Conservation (phyloP, 2,329 filamentous ascomycete genomes). For the Ophiostoma sp. region DNA sequence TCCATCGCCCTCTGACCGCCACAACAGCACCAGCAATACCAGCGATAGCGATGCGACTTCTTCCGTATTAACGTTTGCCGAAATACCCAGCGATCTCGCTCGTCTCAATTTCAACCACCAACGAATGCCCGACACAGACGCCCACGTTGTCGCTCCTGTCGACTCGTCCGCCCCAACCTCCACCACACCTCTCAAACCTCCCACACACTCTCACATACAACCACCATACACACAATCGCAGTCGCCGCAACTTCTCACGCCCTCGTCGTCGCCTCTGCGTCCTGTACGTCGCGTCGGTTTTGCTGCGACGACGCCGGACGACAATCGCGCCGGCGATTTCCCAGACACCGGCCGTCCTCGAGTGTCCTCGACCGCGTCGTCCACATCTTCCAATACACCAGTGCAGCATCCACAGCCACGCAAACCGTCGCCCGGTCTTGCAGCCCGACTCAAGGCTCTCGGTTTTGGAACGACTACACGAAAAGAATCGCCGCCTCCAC, state of each 20-base stretch:
- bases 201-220: conserved; percentile 20
- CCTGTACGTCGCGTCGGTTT: conserved; percentile 28
- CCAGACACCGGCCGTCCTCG: conserved; percentile 6
- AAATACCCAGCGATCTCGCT: conserved; percentile 44
- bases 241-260: conserved; percentile 14
- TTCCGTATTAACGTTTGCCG: conserved; percentile 42
- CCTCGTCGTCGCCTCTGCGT: conserved; percentile 26
- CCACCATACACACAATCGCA: background rate
- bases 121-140: conserved; percentile 27
- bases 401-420: conserved; percentile 42
- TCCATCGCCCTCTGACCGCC: conserved; percentile 21
- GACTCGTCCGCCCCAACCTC: conserved; percentile 5
- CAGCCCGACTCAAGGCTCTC: conserved; percentile 64
- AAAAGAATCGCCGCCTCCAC: conserved; percentile 41
- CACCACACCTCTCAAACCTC: conserved; percentile 29
- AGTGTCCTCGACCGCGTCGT: conserved; percentile 32
- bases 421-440: conserved; percentile 64
- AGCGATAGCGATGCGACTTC: conserved; percentile 26
- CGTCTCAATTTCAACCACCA: conserved; percentile 37
- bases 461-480: conserved; percentile 55
- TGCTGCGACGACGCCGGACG: background rate
- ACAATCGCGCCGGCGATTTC: background rate
- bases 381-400: conserved; percentile 4
- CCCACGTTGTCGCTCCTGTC: conserved; percentile 13
- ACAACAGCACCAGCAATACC: conserved; percentile 16